A percentile compares a stretch with the other conserved stretches of the same genome.
Conservation (phyloP, 1,284 basidiomycete genomes). For the Trichosporon coremiiforme region DNA sequence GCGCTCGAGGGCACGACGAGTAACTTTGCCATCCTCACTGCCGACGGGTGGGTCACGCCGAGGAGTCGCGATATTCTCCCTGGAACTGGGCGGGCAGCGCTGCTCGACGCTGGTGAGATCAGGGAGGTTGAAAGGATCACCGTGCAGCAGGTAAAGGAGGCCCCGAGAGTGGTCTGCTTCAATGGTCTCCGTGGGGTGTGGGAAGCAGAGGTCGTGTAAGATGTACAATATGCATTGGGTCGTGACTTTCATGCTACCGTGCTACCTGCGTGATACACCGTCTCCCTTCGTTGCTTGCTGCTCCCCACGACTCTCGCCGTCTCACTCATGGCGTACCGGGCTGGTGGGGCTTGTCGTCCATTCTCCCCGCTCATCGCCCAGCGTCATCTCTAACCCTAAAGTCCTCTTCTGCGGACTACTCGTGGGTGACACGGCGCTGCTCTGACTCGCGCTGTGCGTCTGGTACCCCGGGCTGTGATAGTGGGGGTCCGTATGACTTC, state of each 20-base stretch:
- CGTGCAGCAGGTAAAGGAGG: slow-evolving; percentile 35
- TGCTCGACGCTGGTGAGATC: slow-evolving; percentile 39
- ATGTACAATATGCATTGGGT: slow-evolving; percentile 20
- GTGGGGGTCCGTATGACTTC: not conserved
- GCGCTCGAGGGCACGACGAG: slow-evolving; percentile 46
- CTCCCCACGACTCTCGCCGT: no score
- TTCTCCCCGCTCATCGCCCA: slow-evolving; percentile 2
- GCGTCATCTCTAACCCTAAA: slow-evolving; percentile 10
- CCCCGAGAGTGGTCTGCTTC: slow-evolving; percentile 44
- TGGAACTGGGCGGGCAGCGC: slow-evolving; percentile 44
- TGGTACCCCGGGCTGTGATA: not conserved
- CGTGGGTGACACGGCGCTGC: not conserved
- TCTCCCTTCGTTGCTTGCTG: not conserved
- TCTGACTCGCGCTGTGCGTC: not conserved
- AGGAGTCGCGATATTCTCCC: slow-evolving; percentile 35
- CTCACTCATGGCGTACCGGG: not conserved
- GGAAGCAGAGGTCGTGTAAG: slow-evolving; percentile 39
- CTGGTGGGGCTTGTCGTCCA: not conserved
- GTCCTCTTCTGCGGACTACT: slow-evolving; percentile 13
- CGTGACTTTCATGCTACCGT: slow-evolving; percentile 3
- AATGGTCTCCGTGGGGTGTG: slow-evolving; percentile 53
- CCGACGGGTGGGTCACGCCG: slow-evolving; percentile 45
- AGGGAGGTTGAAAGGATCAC: slow-evolving; percentile 36
- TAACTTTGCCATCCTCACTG: slow-evolving; percentile 46
- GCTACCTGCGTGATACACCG: no score